A percentile compares a stretch with the other conserved stretches of the same genome.
Conservation (phyloP, 2,329 filamentous ascomycete genomes). For the Chaetomiaceae sp. region DNA sequence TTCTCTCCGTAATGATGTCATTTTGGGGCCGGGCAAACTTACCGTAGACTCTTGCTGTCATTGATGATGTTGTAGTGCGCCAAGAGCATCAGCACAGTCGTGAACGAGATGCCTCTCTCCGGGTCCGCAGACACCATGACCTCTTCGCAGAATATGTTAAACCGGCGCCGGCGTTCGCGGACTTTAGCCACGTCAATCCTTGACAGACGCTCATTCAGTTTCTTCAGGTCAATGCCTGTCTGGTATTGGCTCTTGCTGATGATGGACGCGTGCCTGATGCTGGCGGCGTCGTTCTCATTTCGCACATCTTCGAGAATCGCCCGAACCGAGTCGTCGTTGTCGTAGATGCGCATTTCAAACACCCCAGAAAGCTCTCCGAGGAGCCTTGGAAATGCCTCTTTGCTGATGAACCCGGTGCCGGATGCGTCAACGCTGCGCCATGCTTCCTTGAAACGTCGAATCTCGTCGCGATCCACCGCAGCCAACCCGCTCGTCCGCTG, state of each 20-base stretch:
- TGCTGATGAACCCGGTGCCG: constrained; percentile 85
- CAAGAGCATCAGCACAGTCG: constrained; percentile 86
- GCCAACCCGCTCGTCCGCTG: constrained; percentile 92
- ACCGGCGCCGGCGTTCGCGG: constrained; percentile 67
- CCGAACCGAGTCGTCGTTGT: constrained; percentile 82
- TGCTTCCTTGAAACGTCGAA: constrained; percentile 94
- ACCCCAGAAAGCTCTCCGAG: constrained; percentile 89
- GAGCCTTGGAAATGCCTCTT: constrained; percentile 81
- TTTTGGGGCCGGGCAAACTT: constrained; percentile 31
- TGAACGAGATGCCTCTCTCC: constrained; percentile 86
- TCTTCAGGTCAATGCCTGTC: constrained; percentile 65
- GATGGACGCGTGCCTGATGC: constrained; percentile 52
- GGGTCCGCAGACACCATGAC: constrained; percentile 89
- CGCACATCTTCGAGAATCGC: constrained; percentile 81
- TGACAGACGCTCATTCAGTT: constrained; percentile 67
- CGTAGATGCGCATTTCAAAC: constrained; percentile 96
- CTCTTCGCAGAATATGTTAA: constrained; percentile 97
- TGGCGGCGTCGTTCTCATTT: constrained; percentile 51
- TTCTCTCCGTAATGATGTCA: too few species aligned
- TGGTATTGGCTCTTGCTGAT: constrained; percentile 47
- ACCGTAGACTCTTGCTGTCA: constrained; percentile 90
- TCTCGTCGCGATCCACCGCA: constrained; percentile 86
- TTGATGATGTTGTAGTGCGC: constrained; percentile 99
- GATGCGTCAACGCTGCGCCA: constrained; percentile 94
- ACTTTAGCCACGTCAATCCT: constrained; percentile 73